Conservation (phyloP, 768 basidiomycete species). For the Tricholoma terreum region DNA sequence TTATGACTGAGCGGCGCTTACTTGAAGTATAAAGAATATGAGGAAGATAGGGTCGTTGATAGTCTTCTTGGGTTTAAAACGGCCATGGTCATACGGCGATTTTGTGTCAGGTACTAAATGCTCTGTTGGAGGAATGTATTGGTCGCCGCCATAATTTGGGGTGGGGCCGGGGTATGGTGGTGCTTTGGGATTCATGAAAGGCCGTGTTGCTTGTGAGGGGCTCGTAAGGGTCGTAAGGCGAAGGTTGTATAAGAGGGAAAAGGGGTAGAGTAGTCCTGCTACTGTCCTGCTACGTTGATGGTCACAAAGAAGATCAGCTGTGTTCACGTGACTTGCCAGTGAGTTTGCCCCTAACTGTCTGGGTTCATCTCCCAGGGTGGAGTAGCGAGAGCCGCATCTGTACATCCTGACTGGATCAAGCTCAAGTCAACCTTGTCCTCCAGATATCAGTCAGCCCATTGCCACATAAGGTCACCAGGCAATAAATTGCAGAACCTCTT, state of each 20-base stretch:
- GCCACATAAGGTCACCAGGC: too few species aligned
- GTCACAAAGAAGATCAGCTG: too few species aligned
- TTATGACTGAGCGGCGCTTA: conserved; percentile 22
- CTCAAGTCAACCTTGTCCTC: too few species aligned
- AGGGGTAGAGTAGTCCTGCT: background rate
- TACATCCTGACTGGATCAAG: too few species aligned
- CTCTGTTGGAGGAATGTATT: conserved; percentile 23
- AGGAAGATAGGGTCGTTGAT: conserved; percentile 74
- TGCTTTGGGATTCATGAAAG: background rate
- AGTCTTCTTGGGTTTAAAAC: conserved; percentile 65
- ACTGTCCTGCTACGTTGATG: background rate
- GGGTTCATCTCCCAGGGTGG: too few species aligned
- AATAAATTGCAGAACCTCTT: too few species aligned
- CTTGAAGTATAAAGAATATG: conserved; percentile 68
- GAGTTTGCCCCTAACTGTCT: too few species aligned
- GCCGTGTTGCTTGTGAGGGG: background rate
- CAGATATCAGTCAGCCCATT: too few species aligned
- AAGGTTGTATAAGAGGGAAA: too few species aligned
- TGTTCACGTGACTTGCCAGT: too few species aligned
- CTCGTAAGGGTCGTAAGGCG: too few species aligned
- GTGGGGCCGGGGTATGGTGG: conserved; percentile 40
- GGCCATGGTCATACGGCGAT: conserved; percentile 55
- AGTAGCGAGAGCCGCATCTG: too few species aligned
- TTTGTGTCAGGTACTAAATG: conserved; percentile 36
- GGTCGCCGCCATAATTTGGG: conserved; percentile 29